These are phyloP conservation scores for Eragrostis curvula DNA, from an alignment of 176 grass and related monocot species.

Conservation along the genomic window DNA sequence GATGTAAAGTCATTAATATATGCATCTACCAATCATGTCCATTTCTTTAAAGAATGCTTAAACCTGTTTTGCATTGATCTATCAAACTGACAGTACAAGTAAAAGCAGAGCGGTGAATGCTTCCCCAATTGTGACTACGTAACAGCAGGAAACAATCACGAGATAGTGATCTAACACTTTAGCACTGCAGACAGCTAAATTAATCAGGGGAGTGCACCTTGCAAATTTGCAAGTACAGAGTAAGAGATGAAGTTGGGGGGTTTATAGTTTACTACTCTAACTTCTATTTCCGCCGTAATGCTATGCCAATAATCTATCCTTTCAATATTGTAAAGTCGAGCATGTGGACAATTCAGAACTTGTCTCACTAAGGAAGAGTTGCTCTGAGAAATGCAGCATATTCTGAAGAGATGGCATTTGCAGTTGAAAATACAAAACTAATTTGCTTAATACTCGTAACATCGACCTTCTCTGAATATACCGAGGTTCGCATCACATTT, in stretches of 20 bases:
- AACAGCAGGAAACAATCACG: not conserved
- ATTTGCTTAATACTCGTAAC: not conserved
- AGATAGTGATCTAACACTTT: not conserved
- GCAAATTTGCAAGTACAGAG: not conserved
- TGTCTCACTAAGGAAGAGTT: not conserved
- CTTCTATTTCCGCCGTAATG: not conserved
- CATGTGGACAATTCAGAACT: not conserved
- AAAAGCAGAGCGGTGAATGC: not conserved
- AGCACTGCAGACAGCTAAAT: not conserved
- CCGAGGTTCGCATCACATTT: too few relatives aligned
- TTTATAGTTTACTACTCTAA: not conserved
- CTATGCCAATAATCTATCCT: not conserved
- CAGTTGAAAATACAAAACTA: not conserved
- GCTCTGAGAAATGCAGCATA: not conserved
- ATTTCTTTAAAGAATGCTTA: not conserved
- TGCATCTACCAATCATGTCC: not conserved
- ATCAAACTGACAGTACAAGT: not conserved
- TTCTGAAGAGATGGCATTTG: not conserved
- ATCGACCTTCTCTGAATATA: too few relatives aligned
- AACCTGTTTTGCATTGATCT: not conserved
- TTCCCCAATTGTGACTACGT: not conserved
- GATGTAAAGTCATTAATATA: not conserved
- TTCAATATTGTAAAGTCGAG: not conserved
- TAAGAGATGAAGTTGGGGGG: not conserved
- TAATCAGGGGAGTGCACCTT: not conserved